Evolutionary conservation across 2,329 filamentous ascomycete genomes (phyloP), one percentile per base, ranked within the genome.

Genomic region (Talaromyces sp.): DNA sequence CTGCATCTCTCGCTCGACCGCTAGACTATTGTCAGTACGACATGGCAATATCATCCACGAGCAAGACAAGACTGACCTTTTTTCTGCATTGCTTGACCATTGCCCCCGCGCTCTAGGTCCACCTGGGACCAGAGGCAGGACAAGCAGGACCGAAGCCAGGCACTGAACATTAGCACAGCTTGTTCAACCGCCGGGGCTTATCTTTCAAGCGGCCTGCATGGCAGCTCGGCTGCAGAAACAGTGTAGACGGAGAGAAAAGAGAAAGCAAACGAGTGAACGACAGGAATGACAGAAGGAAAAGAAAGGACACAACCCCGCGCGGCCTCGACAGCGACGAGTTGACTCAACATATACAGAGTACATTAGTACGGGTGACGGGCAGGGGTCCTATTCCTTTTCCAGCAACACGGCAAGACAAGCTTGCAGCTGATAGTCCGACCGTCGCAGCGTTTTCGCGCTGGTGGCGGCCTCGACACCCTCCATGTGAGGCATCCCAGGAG

Each of bases 1-100:
- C 67, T 72, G 68, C 76, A 79, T 78, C 62, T 78, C 74, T 66
- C 76, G 73, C 61, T 79, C 71, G 47, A 76, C 65, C 50, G 72
- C 77, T 79, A 57, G 28, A 33, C 27, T 5, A 8, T 12, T 16
- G 7, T 57, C 56, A 56, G 16, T 40, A 59, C 31, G 50, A 16
- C 16, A 30, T 53, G 50, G 6, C 1, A 53, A 33, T 40, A 50
- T 68, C 50, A 63, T 2, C 14, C 10, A 53, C 27, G 50, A 31
- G 16, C 4, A 31, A n/a, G 50, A 18, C 23, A 14, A 7, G 23
- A 50, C 44, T 27, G 12, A 33, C 56, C 30, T 50, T 58, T 47
- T 33, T 50, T 40, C 30, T 58, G 50, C 28, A 53, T 31, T 53
- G 50, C 27, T 53, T 53, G 50, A 31, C 50, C 50, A 31, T 53